These are phyloP conservation scores for Pythium chondricola DNA, from an alignment of 352 stramenopile genomes.

Conservation along the genomic window DNA sequence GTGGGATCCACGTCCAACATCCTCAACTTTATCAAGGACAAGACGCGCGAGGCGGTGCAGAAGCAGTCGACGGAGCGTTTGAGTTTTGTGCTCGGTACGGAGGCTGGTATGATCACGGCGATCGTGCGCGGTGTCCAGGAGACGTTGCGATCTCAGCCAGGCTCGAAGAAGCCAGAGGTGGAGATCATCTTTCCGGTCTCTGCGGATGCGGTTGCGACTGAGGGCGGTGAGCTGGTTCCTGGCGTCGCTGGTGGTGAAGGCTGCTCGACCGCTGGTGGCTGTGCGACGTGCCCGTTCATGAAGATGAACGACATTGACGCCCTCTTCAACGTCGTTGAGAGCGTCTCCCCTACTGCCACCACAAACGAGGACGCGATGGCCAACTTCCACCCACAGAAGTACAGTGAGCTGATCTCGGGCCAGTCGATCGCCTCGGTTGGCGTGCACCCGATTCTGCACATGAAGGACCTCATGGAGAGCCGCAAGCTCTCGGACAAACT, in stretches of 20 bases:
- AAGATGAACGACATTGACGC: conserved; percentile 99
- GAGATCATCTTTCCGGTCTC: conserved; percentile 98
- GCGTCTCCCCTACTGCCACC: conserved; percentile 31
- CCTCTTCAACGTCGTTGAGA: conserved; percentile 88
- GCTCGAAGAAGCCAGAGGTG: conserved; percentile 68
- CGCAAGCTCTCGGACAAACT: conserved; percentile 79
- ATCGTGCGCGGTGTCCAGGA: conserved; percentile 93
- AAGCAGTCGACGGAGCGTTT: conserved; percentile 67
- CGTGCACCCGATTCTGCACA: conserved; percentile 95
- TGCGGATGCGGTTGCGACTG: conserved; percentile 86
- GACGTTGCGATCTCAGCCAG: conserved; percentile 39
- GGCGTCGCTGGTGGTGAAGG: conserved; percentile 92
- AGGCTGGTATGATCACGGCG: conserved; percentile 97
- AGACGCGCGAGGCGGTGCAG: conserved; percentile 85
- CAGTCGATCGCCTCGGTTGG: conserved; percentile 90
- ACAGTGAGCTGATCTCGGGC: conserved; percentile 86
- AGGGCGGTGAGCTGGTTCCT: conserved; percentile 80
- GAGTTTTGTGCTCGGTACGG: conserved; percentile 94
- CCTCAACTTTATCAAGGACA: conserved; percentile 95
- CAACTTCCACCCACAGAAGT: conserved; percentile 91
- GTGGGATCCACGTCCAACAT: conserved; percentile 97
- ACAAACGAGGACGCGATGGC: conserved; percentile 52
- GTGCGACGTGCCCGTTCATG: conserved; percentile 97
- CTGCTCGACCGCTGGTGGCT: conserved; percentile 95
- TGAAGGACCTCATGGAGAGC: conserved; percentile 94